Base-by-base conservation (phyloP, 345 rosid species). In the Viola odorata region DNA sequence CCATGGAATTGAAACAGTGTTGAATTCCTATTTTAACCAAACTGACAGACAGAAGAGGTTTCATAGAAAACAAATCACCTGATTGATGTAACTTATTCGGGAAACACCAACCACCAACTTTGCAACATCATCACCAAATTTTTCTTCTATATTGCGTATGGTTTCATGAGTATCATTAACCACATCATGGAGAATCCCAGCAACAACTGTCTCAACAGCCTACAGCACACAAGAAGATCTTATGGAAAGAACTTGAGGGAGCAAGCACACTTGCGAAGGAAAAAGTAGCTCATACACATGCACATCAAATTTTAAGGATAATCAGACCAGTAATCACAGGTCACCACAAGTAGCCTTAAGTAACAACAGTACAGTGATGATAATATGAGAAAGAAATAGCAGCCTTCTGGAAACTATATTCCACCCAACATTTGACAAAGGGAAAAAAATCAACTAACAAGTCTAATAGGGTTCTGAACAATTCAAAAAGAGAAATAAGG, bases 201-300 rank as follows among this genome's bases (percentile, higher is more conserved):
- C 87, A 68, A 86, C 86, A 49, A 86, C 81, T 5, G 92, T 84
- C 59, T 83, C 77, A 60, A 84, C 68, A 58, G 92, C 89, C 92
- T 86, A 70, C 41, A 55, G 51, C 17, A 57, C 45, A 57, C n/a
- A 41, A 54, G 11, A 32, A 41, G 17, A 52, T 59, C 60, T 71
- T 56, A 65, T 45, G 42, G 49, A 64, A 58, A 52, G 57, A 10
- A 8, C 16, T 17, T 54, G 8, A 2, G 3, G 12, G 49, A 45
- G 41, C 42, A 41, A 50, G n/a, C 40, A 14, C 39, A n/a, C 36
- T 50, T 23, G 32, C 32, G 2, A 23, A 23, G 32, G 32, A 23
- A 23, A 23, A 23, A 8, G 13, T 32, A 53, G 5, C 3, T 3
- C 12, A 53, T 53, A 2, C 4, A 36, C 12, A 12, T 36, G 37